phyloP scores from a whole-genome alignment of 768 basidiomycete genomes.

The Boletellus ananiceps region DNA sequence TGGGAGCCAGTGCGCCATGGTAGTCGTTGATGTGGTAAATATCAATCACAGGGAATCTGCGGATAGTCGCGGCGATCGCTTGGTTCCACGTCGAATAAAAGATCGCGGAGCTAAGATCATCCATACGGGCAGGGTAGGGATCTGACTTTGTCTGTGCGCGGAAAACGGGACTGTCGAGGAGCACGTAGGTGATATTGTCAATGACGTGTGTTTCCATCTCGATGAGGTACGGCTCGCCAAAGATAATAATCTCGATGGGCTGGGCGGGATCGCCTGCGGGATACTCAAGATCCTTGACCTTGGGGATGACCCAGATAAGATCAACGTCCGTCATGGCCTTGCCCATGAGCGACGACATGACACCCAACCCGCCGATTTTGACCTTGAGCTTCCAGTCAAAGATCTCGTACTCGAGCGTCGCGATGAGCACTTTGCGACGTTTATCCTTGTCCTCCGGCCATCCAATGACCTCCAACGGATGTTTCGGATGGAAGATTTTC shows the following conservation, averaged over 20 bases:
- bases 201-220: slow-evolving; percentile 91
- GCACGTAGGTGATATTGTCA: slow-evolving; percentile 94
- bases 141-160: slow-evolving; percentile 94
- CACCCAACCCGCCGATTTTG: slow-evolving; percentile 96
- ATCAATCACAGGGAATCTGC: slow-evolving; percentile 81
- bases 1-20: slow-evolving; percentile 86
- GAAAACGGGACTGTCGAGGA: slow-evolving; percentile 94
- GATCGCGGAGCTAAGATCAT: slow-evolving; percentile 92
- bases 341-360: slow-evolving; percentile 97
- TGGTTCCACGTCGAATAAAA: slow-evolving; percentile 99
- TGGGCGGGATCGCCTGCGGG: slow-evolving; percentile 88
- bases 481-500: slow-evolving; percentile 65
- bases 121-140: slow-evolving; percentile 96
- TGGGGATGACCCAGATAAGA: slow-evolving; percentile 89
- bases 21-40: slow-evolving; percentile 96
- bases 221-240: slow-evolving; percentile 92
- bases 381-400: slow-evolving; percentile 98
- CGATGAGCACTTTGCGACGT: slow-evolving; percentile 84
- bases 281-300: slow-evolving; percentile 93
- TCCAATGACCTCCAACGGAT: slow-evolving; percentile 75
- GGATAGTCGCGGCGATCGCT: slow-evolving; percentile 88
- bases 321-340: slow-evolving; percentile 98
- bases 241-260: slow-evolving; percentile 94
- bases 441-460: slow-evolving; percentile 95
- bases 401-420: slow-evolving; percentile 94